Base-by-base conservation (phyloP, 2,329 filamentous ascomycete species). In the Kalaharituber pfeilii region DNA sequence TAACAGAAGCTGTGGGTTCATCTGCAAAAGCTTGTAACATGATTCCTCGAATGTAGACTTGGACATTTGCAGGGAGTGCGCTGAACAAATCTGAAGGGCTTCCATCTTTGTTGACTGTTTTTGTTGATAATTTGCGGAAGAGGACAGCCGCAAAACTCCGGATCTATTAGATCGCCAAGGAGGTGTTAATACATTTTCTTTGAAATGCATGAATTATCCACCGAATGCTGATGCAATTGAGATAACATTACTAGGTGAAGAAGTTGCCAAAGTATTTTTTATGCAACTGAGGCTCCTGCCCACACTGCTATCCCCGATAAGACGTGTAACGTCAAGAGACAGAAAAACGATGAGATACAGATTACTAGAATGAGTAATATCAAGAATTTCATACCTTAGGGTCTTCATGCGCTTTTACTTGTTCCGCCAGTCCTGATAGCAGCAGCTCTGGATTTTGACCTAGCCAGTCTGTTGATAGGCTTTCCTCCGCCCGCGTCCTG, bases 101-200 rank as follows among this genome's bases (percentile, higher is more conserved):
- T 49, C 59, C 52, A 52, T 62, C 56, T 55, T 63, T 61, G 29
- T 77, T 72, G 94, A 83, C 79, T 49, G 84, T 83, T 69, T 93
- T 94, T 56, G 84, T 88, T 49, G 91, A 80, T 70, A 96, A 93
- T 66, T 88, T 81, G 65, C 91, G 82, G 71, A 98, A 96, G 60
- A 98, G 82, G 47, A 98, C 86, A 53, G 91, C 85, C 53, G 87
- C 81, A 67, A 94, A 98, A 88, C 86, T 65, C 91, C 84, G 57
- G 81, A 82, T 88, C 27, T 28, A n/a, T 27, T n/a, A n/a, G n/a
- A n/a, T n/a, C n/a, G n/a, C n/a, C 9, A 18, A 36, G 18, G 9
- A 36, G 9, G 9, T 18, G 18, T 36, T 36, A 36, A 18, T 36
- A 36, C 30, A 9, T 9, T 36, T 9, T 36, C 30, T 36, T 36